Conservation (phyloP, 345 rosid species). For the Turnera subulata region DNA sequence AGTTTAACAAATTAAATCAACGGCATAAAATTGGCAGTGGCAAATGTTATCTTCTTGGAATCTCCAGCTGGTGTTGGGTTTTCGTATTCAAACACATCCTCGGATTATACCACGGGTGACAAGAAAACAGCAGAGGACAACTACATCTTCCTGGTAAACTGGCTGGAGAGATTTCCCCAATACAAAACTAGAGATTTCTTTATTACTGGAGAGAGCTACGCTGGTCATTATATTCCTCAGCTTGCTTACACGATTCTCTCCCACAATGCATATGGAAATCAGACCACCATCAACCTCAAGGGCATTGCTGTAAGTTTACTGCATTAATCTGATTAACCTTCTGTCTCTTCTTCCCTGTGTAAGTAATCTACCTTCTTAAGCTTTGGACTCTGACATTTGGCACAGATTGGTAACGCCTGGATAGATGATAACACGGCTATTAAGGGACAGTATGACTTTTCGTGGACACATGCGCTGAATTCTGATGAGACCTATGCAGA, state of each 20-base stretch:
- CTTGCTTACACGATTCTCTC: constrained; percentile 34
- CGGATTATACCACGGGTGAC: constrained; percentile 39
- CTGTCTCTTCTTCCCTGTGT: background rate
- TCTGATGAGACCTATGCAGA: too few relatives aligned
- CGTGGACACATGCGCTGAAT: too few relatives aligned
- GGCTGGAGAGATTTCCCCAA: constrained; percentile 42
- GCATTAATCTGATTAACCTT: too few relatives aligned
- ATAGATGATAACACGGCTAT: too few relatives aligned
- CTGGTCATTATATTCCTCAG: constrained; percentile 50
- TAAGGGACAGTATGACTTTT: too few relatives aligned
- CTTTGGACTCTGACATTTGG: background rate
- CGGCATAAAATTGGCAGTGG: constrained; percentile 20
- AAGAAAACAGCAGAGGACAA: constrained; percentile 40
- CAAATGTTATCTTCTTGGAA: constrained; percentile 47
- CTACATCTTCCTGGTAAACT: constrained; percentile 40
- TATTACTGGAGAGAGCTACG: constrained; percentile 46
- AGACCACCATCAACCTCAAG: constrained; percentile 38
- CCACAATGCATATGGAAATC: constrained; percentile 23
- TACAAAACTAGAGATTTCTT: constrained; percentile 34
- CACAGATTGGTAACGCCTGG: constrained; percentile 55
- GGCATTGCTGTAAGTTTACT: constrained; percentile 45
- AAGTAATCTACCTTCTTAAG: background rate
- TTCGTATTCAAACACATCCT: constrained; percentile 45
- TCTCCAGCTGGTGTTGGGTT: constrained; percentile 51
- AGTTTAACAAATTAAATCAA: background rate